Evolutionary conservation across 306 rosid species (phyloP).

Genomic region (Elaeagnus macrophylla): DNA sequence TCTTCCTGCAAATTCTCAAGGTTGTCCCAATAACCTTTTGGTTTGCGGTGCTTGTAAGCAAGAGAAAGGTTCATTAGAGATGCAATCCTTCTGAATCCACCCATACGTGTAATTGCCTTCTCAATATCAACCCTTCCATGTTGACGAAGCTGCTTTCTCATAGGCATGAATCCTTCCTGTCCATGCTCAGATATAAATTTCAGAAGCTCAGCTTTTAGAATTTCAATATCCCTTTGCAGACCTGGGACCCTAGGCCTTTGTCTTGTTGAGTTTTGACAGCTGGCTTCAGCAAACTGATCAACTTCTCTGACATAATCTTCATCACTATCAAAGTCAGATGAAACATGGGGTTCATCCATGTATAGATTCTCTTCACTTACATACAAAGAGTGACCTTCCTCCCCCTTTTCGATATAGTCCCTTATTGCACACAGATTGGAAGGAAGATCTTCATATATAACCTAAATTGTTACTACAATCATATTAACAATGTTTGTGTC

Average conservation of each 20-base stretch:
- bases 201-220: conserved; percentile 60
- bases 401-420: conserved; percentile 56
- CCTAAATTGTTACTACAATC: conserved; percentile 29
- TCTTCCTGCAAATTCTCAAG: conserved; percentile 65
- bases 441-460: conserved; percentile 89
- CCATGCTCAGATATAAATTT: conserved; percentile 72
- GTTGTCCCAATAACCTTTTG: conserved; percentile 89
- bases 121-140: conserved; percentile 79
- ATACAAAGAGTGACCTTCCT: conserved; percentile 19
- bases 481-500: conserved; percentile 10
- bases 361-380: conserved; percentile 24
- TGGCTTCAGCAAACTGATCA: conserved; percentile 21
- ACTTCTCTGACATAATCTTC: conserved; percentile 16
- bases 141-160: conserved; percentile 84
- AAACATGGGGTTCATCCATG: conserved; percentile 23
- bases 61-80: conserved; percentile 67
- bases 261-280: conserved; percentile 26
- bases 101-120: conserved; percentile 83
- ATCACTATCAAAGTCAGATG: conserved; percentile 21
- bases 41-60: conserved; percentile 81
- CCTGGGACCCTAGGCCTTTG: conserved; percentile 73
- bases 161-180: conserved; percentile 92
- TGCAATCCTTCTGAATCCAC: conserved; percentile 82
- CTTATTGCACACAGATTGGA: conserved; percentile 81
- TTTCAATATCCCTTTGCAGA: conserved; percentile 67